Evolutionary conservation across 768 basidiomycete genomes (phyloP).

Genomic region (Trametes punicea): DNA sequence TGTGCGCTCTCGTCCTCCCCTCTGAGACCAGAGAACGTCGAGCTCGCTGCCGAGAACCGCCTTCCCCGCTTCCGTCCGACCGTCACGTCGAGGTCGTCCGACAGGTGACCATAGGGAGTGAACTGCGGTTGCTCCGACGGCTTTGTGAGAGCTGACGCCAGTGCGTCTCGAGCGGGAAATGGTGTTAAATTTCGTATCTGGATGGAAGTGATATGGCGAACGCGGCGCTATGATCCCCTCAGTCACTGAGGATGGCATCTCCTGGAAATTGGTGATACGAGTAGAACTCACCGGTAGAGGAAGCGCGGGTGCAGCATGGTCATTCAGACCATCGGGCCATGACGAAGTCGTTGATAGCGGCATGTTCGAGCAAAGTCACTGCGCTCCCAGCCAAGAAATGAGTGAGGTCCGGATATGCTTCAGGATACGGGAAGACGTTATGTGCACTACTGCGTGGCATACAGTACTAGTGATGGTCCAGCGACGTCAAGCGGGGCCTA

Average conservation of each 20-base stretch:
- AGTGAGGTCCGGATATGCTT: not conserved
- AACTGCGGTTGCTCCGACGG: constrained; percentile 63
- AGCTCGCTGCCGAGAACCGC: constrained; percentile 53
- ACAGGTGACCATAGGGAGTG: constrained; percentile 50
- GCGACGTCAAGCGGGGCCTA: not conserved
- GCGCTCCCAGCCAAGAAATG: not conserved
- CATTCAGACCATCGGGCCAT: not conserved
- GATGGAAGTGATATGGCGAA: constrained; percentile 69
- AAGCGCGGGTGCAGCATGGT: not conserved
- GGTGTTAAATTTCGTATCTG: constrained; percentile 83
- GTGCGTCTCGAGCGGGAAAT: constrained; percentile 74
- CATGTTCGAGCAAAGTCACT: not conserved
- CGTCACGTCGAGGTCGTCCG: constrained; percentile 70
- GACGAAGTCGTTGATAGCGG: not conserved
- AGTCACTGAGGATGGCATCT: not conserved
- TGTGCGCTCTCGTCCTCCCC: constrained; percentile 40
- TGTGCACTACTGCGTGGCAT: not conserved
- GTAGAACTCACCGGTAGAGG: not conserved
- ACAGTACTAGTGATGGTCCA: not conserved
- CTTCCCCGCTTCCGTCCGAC: constrained; percentile 56
- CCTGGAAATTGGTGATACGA: not conserved
- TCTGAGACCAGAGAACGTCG: constrained; percentile 45
- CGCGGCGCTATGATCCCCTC: constrained; percentile 48
- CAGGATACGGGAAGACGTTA: not conserved
- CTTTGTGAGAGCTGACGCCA: constrained; percentile 70